phyloP scores from a whole-genome alignment of 2,329 filamentous ascomycete species.

The Akanthomyces lecanii region DNA sequence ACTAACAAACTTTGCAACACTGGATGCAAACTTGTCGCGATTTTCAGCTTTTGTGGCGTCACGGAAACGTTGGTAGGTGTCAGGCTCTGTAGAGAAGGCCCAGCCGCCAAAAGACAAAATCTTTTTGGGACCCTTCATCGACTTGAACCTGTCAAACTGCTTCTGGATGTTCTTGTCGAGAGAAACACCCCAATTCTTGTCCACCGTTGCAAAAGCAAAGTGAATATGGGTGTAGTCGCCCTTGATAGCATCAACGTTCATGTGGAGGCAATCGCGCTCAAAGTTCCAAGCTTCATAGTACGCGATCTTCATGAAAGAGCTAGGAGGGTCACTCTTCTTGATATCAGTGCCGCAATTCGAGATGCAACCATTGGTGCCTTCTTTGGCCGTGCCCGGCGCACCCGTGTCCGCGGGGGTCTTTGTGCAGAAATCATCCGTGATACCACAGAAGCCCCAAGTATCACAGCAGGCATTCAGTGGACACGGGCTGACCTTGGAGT shows the following conservation, averaged over 20 bases:
- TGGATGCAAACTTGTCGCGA: conserved; percentile 26
- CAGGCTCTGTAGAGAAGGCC: conserved; percentile 33
- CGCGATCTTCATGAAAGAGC: conserved; percentile 18
- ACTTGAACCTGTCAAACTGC: conserved; percentile 29
- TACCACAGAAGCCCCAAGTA: conserved; percentile 18
- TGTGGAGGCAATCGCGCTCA: conserved; percentile 18
- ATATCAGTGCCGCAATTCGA: conserved; percentile 36
- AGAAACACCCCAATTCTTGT: conserved; percentile 6
- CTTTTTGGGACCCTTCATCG: conserved; percentile 25
- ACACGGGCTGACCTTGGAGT: conserved; percentile 35
- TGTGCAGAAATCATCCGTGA: neutral
- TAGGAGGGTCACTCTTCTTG: conserved; percentile 12
- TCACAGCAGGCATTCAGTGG: conserved; percentile 20
- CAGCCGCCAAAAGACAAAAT: conserved; percentile 44
- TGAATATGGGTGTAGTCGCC: conserved; percentile 22
- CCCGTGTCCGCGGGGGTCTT: conserved; percentile 13
- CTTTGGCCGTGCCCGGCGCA: conserved; percentile 18
- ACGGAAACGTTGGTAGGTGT: too few species aligned
- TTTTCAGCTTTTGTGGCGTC: conserved; percentile 22
- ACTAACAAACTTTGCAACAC: conserved; percentile 32
- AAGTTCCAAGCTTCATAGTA: conserved; percentile 21
- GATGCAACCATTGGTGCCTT: conserved; percentile 33
- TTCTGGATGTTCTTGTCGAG: neutral
- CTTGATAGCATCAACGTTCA: conserved; percentile 6
- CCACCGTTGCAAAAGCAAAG: conserved; percentile 23